phyloP scores from a whole-genome alignment of 2,329 filamentous ascomycete genomes.

The Fusarium solani-melongenae region DNA sequence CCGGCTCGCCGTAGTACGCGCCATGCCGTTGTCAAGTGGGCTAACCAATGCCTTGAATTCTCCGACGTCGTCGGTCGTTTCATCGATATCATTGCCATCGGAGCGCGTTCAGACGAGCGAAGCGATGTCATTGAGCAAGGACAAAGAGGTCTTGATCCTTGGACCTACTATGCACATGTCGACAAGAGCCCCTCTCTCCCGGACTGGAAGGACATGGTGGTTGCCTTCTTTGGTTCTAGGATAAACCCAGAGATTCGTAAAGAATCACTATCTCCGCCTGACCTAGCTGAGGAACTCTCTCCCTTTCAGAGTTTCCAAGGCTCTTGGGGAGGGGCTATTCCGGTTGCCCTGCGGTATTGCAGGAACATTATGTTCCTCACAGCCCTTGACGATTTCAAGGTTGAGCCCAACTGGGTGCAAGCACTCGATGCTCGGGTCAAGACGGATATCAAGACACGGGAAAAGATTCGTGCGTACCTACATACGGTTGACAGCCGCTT shows the following conservation, averaged over 20 bases:
- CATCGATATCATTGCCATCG: conserved; percentile 87
- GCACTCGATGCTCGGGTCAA: conserved; percentile 79
- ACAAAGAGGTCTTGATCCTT: conserved; percentile 82
- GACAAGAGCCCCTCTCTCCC: conserved; percentile 56
- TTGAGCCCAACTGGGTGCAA: conserved; percentile 87
- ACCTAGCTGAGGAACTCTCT: conserved; percentile 15
- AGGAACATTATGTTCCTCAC: conserved; percentile 63
- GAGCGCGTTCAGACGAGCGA: conserved; percentile 72
- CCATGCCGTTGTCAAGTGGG: conserved; percentile 87
- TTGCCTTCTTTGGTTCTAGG: conserved; percentile 58
- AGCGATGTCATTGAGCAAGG: conserved; percentile 92
- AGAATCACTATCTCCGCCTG: conserved; percentile 47
- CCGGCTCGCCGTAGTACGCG: conserved; percentile 77
- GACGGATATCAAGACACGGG: conserved; percentile 74
- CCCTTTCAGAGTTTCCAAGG: conserved; percentile 61
- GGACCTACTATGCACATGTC: conserved; percentile 61
- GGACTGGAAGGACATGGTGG: conserved; percentile 63
- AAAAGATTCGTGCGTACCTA: conserved; percentile 67
- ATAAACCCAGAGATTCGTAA: conserved; percentile 50
- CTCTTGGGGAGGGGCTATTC: conserved; percentile 66
- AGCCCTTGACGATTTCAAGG: conserved; percentile 60
- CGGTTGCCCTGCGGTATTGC: conserved; percentile 77
- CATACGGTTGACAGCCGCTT: conserved; percentile 51
- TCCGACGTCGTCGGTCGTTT: conserved; percentile 82
- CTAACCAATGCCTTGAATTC: conserved; percentile 87